Base-by-base conservation (phyloP, 257 asterid genomes). In the Lantana camara region DNA sequence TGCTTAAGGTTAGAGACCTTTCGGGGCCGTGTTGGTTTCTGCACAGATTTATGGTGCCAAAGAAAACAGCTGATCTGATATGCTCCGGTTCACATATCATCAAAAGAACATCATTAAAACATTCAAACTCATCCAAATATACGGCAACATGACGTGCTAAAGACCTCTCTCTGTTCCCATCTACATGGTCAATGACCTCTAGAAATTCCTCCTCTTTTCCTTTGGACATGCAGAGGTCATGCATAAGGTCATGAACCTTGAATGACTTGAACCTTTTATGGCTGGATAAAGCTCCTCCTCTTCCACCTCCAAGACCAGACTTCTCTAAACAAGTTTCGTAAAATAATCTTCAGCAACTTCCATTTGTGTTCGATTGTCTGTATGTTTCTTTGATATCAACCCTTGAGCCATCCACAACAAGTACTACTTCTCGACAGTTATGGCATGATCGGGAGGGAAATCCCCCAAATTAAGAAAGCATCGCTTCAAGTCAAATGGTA, bases 361-460 rank as follows among this genome's bases (percentile, higher is more conserved):
- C 9, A 24, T 40, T 40, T 2, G n/a, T 32, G 14, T 12, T 20
- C 7, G 4, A 20, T 29, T 3, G 12, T 0, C 4, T 7, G 0
- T 16, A 57, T 10, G 29, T 14, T 19, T 42, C 24, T 0, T 4
- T 12, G 30, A 10, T 60, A 32, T 42, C 4, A 60, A 7, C 47
- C 74, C 63, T 60, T 60, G 57, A 13, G 63, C 63, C 34, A 38
- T 60, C 74, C 68, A 69, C 30, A 60, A 7, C 15, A 29, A 19
- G 48, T 32, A 21, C 20, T 60, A 30, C 22, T 60, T 52, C n/a
- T 60, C 74, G 9, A 52, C 50, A 5, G 21, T 9, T 40, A 69
- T 51, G 9, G 9, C 46, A 5, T 60, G 53, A 48, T 24, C 24
- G 2, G 20, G 16, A 22, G 63, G 67, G 27, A 68, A 50, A 16